phyloP scores from a whole-genome alignment of 164 flowering plant species.

The grape (Vitis vinifera) region DNA sequence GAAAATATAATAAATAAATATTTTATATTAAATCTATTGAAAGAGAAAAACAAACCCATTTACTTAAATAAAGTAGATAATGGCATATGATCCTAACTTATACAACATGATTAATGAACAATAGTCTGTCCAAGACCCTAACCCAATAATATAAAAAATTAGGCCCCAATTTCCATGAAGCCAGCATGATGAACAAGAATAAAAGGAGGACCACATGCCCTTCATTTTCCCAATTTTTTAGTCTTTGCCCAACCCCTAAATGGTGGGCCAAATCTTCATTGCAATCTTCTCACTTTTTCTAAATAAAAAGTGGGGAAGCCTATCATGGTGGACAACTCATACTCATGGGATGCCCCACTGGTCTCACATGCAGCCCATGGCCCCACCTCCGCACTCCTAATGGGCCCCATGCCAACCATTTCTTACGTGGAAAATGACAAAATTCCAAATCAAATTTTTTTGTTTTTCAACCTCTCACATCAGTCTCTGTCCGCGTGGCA shows the following conservation, averaged over 20 bases:
- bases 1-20: too few relatives aligned
- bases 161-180: too few relatives aligned
- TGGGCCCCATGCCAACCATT: conserved; percentile 4
- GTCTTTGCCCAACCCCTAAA: not conserved
- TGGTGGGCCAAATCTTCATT: not conserved
- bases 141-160: too few relatives aligned
- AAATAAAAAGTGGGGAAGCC: not conserved
- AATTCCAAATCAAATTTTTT: not conserved
- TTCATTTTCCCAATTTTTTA: too few relatives aligned
- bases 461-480: not conserved
- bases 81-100: too few relatives aligned
- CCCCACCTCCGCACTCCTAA: conserved; percentile 1
- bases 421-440: not conserved
- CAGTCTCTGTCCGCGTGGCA: not conserved
- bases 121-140: too few relatives aligned
- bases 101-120: too few relatives aligned
- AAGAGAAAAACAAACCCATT: too few relatives aligned
- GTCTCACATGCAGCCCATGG: conserved; percentile 14
- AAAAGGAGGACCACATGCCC: too few relatives aligned
- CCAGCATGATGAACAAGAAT: too few relatives aligned
- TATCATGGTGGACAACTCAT: conserved; percentile 26
- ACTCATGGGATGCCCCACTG: conserved; percentile 11
- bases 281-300: not conserved
- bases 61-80: too few relatives aligned
- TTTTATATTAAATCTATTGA: too few relatives aligned